Evolutionary conservation across 2,329 filamentous ascomycete genomes (phyloP).

Genomic region (Penicillium sp.): DNA sequence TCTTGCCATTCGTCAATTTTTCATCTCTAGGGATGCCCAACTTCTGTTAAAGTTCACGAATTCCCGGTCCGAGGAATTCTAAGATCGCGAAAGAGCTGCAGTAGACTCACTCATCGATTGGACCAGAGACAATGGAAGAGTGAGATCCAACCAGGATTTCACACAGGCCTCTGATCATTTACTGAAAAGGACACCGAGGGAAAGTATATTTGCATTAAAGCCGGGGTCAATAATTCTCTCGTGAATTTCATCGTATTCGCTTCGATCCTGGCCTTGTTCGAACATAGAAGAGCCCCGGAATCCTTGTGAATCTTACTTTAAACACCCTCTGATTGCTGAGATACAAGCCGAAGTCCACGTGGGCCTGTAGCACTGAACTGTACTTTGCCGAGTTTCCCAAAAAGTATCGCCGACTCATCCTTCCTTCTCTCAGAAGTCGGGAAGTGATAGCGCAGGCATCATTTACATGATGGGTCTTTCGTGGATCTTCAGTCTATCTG

Average conservation of each 20-base stretch:
- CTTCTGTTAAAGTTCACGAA: not conserved
- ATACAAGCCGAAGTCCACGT: not conserved
- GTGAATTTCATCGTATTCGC: not conserved
- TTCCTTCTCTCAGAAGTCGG: not conserved
- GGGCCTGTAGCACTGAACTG: not conserved
- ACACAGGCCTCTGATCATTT: not conserved
- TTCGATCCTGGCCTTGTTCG: not conserved
- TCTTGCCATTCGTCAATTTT: not conserved
- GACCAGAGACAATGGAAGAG: not conserved
- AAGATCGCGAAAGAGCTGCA: not conserved
- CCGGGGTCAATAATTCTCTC: not conserved
- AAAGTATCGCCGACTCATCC: not conserved
- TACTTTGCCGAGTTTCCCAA: not conserved
- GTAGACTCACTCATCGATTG: not conserved
- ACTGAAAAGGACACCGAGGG: not conserved
- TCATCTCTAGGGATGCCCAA: not conserved
- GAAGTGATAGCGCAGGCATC: not conserved
- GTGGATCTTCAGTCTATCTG: slow-evolving; percentile 1
- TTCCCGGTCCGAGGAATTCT: not conserved
- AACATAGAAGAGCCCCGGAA: not conserved
- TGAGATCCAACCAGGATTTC: not conserved
- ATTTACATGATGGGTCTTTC: not conserved
- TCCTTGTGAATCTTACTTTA: not conserved
- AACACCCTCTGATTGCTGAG: not conserved
- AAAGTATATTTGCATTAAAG: not conserved